Percentiles rank a stretch among this genome's conserved stretches.
Conservation (phyloP, 106 monocot genomes). For the Chionographis japonica region DNA sequence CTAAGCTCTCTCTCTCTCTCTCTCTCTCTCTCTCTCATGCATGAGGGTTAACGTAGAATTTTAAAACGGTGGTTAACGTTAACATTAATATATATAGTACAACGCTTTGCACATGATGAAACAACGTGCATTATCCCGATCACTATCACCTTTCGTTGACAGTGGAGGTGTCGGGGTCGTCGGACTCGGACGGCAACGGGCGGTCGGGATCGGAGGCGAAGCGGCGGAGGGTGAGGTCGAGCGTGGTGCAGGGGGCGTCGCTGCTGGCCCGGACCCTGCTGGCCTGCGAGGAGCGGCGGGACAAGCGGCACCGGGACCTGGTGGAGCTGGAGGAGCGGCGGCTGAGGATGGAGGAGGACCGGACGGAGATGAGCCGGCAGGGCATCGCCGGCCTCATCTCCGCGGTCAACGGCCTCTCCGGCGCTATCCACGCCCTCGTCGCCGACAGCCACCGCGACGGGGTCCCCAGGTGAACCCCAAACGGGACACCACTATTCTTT, state of each 20-base stretch:
- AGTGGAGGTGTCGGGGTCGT: conserved; percentile 26
- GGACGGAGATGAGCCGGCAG: conserved; percentile 36
- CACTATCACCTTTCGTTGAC: background rate
- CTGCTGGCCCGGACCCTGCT: conserved; percentile 29
- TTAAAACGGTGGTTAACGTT: too few relatives aligned
- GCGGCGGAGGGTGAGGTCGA: conserved; percentile 9
- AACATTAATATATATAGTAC: too few relatives aligned
- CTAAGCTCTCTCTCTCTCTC: too few relatives aligned
- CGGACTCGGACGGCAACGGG: conserved; percentile 17
- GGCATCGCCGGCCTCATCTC: conserved; percentile 31
- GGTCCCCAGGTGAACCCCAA: too few relatives aligned
- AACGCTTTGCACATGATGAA: too few relatives aligned
- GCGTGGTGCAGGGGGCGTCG: conserved; percentile 29
- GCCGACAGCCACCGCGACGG: conserved; percentile 12
- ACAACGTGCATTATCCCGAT: too few relatives aligned
- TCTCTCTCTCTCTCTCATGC: too few relatives aligned
- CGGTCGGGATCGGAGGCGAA: conserved; percentile 12
- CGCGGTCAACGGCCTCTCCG: conserved; percentile 40
- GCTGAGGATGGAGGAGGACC: conserved; percentile 28
- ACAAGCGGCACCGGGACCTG: conserved; percentile 41
- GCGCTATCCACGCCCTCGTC: conserved; percentile 35
- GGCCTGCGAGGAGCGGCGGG: conserved; percentile 42
- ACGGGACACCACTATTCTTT: too few relatives aligned
- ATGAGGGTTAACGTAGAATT: too few relatives aligned
- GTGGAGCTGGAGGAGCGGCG: conserved; percentile 39